Percentiles rank a stretch among this genome's conserved stretches.
Conservation (phyloP, 176 grass and related monocot genomes). For the Oryza meridionalis region DNA sequence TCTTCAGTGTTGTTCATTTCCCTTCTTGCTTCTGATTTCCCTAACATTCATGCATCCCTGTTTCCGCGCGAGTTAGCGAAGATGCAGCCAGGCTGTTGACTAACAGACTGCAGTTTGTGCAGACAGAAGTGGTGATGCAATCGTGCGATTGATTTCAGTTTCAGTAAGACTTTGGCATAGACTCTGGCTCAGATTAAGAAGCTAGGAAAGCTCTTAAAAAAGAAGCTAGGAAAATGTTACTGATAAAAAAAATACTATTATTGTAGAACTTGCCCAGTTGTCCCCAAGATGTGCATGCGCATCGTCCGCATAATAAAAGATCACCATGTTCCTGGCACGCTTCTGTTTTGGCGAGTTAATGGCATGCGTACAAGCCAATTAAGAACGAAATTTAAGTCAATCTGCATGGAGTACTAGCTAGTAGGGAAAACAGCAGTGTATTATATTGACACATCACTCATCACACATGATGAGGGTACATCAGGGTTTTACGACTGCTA, state of each 20-base stretch:
- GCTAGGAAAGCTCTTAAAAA: not conserved
- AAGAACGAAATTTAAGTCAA: constrained; percentile 19
- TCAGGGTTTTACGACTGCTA: not conserved
- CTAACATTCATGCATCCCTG: not conserved
- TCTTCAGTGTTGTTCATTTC: not conserved
- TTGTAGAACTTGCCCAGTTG: not conserved
- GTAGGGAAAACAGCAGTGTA: not conserved
- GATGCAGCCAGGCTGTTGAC: not conserved
- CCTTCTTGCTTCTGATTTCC: not conserved
- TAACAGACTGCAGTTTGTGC: not conserved
- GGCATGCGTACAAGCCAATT: not conserved
- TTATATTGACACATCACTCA: not conserved
- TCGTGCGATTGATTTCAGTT: not conserved
- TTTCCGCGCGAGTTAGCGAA: not conserved
- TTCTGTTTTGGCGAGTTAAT: not conserved
- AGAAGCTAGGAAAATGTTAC: not conserved
- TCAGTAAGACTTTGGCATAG: not conserved
- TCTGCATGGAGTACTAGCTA: not conserved
- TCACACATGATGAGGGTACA: not conserved
- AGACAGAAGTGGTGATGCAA: not conserved
- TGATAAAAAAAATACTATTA: not conserved
- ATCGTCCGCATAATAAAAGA: not conserved
- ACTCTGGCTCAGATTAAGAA: not conserved
- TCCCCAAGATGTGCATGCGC: too few species aligned
- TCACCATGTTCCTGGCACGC: not conserved